Conservation (phyloP, 169 alveolate genomes). For the Perkinsus olseni region DNA sequence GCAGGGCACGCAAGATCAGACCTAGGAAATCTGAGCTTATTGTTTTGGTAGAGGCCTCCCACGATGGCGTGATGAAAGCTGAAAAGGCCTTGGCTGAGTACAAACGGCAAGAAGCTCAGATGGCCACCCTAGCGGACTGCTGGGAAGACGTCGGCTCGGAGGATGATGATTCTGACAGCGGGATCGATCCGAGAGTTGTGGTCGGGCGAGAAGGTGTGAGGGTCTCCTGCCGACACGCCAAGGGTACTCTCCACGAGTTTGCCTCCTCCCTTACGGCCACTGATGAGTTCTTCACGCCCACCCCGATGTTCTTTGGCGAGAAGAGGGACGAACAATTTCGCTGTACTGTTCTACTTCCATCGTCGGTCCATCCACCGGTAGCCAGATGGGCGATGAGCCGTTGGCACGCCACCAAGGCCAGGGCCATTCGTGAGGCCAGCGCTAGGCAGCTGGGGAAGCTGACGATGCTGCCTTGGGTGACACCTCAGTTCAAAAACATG, state of each 20-base stretch:
- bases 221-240: background rate
- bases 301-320: background rate
- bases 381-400: background rate
- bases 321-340: background rate
- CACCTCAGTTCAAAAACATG: background rate
- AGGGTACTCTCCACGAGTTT: background rate
- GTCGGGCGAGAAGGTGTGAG: background rate
- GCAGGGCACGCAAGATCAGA: background rate
- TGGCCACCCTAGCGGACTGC: background rate
- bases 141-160: background rate
- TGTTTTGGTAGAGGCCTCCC: background rate
- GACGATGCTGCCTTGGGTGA: background rate
- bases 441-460: background rate
- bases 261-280: background rate
- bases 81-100: background rate
- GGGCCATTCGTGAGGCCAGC: background rate
- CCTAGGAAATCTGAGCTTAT: background rate
- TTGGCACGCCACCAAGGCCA: background rate
- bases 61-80: background rate
- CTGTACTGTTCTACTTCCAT: background rate
- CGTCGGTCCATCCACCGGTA: background rate
- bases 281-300: background rate
- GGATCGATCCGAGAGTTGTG: background rate
- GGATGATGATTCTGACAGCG: background rate
- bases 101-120: background rate